Percentiles rank a stretch among this genome's conserved stretches.
phyloP scores from a whole-genome alignment of 2,329 filamentous ascomycete species.

The Fusarium redolens region DNA sequence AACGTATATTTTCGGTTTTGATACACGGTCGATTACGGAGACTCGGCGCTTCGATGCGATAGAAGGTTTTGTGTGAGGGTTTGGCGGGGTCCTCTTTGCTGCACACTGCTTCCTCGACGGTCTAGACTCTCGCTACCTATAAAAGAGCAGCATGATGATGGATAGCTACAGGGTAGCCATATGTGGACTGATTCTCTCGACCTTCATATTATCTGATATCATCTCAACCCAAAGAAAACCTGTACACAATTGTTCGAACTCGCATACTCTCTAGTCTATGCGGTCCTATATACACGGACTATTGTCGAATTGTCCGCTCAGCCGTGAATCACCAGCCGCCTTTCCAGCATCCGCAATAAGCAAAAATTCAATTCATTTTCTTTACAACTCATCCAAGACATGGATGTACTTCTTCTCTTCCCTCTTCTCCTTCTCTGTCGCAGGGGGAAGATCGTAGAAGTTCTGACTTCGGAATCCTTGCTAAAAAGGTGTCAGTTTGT shows the following conservation, averaged over 20 bases:
- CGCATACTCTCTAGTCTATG: slow-evolving; percentile 47
- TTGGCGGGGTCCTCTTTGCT: slow-evolving; percentile 31
- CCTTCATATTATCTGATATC: slow-evolving; percentile 1
- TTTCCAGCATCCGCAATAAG: slow-evolving; percentile 30
- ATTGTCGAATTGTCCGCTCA: slow-evolving; percentile 36
- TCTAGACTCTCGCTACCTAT: slow-evolving; percentile 8
- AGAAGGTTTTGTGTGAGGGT: slow-evolving; percentile 21
- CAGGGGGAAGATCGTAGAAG: slow-evolving; percentile 93
- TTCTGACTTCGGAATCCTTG: slow-evolving; percentile 90
- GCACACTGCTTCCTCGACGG: neutral
- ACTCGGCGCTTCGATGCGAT: neutral
- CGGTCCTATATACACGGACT: slow-evolving; percentile 48
- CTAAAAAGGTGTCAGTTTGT: slow-evolving; percentile 56
- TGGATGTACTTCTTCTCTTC: slow-evolving; percentile 98
- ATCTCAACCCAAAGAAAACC: slow-evolving; percentile 42
- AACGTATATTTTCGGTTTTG: neutral
- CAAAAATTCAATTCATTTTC: slow-evolving; percentile 27
- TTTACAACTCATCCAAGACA: slow-evolving; percentile 86
- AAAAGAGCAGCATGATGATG: neutral
- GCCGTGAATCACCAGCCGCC: slow-evolving; percentile 20
- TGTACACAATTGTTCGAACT: slow-evolving; percentile 48
- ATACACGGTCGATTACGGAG: neutral
- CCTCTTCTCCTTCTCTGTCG: slow-evolving; percentile 92
- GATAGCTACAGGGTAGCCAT: slow-evolving; percentile 30
- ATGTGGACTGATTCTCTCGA: neutral